Percentiles rank a stretch among this genome's conserved stretches.
Conservation (phyloP, 192 early-diverging fungal species). For the Mortierella claussenii region DNA sequence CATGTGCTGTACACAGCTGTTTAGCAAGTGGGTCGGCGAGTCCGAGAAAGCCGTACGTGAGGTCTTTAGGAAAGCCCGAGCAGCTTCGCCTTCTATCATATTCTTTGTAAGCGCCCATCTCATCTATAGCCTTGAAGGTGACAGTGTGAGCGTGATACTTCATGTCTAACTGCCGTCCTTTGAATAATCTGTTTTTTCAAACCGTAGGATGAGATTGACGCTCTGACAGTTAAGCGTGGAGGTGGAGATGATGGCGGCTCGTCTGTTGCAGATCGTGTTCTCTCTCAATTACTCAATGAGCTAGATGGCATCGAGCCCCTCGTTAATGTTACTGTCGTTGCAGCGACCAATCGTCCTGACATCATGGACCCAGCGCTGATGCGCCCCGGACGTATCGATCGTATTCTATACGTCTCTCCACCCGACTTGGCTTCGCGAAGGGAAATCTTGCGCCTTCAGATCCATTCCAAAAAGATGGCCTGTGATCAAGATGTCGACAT, state of each 20-base stretch:
- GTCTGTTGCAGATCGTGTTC: slow-evolving; percentile 93
- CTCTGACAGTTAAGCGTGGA: slow-evolving; percentile 87
- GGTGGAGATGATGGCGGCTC: slow-evolving; percentile 69
- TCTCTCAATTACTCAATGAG: slow-evolving; percentile 94
- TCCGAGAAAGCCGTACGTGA: slow-evolving; percentile 96
- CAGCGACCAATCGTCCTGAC: slow-evolving; percentile 98
- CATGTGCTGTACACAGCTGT: slow-evolving; percentile 64
- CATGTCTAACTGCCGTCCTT: too few relatives aligned
- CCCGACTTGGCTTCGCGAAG: slow-evolving; percentile 79
- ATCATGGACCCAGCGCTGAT: slow-evolving; percentile 95
- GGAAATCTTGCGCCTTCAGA: slow-evolving; percentile 86
- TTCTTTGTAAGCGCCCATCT: slow-evolving; percentile 86
- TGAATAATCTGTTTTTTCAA: neutral
- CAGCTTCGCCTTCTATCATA: slow-evolving; percentile 93
- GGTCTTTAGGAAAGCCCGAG: slow-evolving; percentile 94
- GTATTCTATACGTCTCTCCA: slow-evolving; percentile 93
- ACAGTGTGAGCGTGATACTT: too few relatives aligned
- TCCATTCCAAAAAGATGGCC: slow-evolving; percentile 70
- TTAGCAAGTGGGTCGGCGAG: slow-evolving; percentile 99
- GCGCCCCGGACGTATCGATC: slow-evolving; percentile 94
- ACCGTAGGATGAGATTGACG: slow-evolving; percentile 94
- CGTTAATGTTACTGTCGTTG: slow-evolving; percentile 96
- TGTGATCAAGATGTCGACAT: slow-evolving; percentile 74
- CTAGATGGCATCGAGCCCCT: slow-evolving; percentile 97
- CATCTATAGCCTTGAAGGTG: too few relatives aligned